Evolutionary conservation across 2,329 filamentous ascomycete genomes (phyloP), one percentile per base, ranked within the genome.

Genomic region (Colletotrichum caudatum): DNA sequence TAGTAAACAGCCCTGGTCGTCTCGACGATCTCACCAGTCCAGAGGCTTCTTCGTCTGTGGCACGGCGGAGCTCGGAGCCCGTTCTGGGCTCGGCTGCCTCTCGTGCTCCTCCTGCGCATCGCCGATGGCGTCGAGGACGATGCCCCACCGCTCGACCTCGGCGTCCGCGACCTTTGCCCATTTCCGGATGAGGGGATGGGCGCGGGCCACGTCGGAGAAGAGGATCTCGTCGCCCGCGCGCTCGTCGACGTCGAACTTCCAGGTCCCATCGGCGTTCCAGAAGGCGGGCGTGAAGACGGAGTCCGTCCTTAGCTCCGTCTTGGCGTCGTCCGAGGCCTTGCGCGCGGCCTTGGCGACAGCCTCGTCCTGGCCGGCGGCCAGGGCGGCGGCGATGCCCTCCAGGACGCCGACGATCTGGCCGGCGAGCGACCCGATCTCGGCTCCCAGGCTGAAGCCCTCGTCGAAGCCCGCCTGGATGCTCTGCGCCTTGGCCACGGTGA

Each of bases 381-480:
- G 74, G 12, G 90, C 89, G 18, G 83, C 82, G 0, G 84, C 81
- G 26, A 97, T 81, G 0, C 92, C 94, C 77, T 97, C 93, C 7
- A 98, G 78, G 5, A 93, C 83, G 0, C 96, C 96, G 4, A 97
- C 80, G 16, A 97, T 82, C 74, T 90, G 90, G 0, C 96, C 96
- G 0, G 91, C 92, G 37, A 87, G 86, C 74, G 93, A 80, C 0
- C 95, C 96, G 39, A 98, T 83, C 63, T 92, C 90, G 0, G 94
- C 95, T 16, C 96, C 96, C 0, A 98, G 85, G 18, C 90, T 86
- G 79, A 94, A 98, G 0, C 95, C 95, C 74, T 95, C 93, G 79
- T 99, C 96, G 78, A 99, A 98, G 0, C 95, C 95, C 18, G 86
- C 86, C 81, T 99, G 96, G 35, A 98, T 89, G 76, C 90, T 92